Conservation (phyloP, 2,329 filamentous ascomycete species). For the Monosporascus sp. region DNA sequence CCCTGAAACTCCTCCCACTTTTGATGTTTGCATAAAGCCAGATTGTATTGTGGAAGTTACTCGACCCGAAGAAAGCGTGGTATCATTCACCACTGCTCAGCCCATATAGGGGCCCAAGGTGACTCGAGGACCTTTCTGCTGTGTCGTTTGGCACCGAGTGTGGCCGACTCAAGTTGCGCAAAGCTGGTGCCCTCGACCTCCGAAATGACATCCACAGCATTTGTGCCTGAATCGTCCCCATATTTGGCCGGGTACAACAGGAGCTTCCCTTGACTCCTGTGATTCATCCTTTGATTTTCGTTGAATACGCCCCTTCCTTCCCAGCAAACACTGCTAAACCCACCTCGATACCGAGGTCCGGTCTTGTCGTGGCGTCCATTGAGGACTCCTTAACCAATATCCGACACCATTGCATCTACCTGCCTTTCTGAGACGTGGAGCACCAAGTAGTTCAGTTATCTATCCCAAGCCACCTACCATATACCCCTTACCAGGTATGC, state of each 20-base stretch:
- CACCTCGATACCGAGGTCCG: not conserved
- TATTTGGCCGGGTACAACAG: constrained; percentile 6
- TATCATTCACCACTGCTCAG: constrained; percentile 2
- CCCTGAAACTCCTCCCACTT: not conserved
- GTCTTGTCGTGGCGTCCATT: not conserved
- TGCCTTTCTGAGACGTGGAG: not conserved
- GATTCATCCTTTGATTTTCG: not conserved
- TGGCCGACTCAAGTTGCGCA: constrained; percentile 14
- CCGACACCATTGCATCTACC: not conserved
- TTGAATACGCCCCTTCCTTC: not conserved
- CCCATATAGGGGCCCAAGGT: constrained; percentile 10
- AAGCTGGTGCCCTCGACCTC: constrained; percentile 14
- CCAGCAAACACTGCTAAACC: not conserved
- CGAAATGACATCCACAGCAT: constrained; percentile 16
- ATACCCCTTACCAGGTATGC: too few species aligned
- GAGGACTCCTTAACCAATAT: not conserved
- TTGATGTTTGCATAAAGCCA: not conserved
- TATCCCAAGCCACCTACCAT: too few species aligned
- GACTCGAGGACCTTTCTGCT: constrained; percentile 5
- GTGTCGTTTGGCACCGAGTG: constrained; percentile 14
- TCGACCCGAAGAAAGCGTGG: not conserved
- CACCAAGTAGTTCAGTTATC: too few species aligned
- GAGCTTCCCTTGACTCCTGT: constrained; percentile 1
- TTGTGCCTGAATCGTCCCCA: constrained; percentile 5
- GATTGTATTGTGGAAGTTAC: not conserved